Percentiles rank a stretch among this genome's conserved stretches.
Conservation (phyloP, 164 flowering plant genomes). For the Tetrastigma voinierianum region DNA sequence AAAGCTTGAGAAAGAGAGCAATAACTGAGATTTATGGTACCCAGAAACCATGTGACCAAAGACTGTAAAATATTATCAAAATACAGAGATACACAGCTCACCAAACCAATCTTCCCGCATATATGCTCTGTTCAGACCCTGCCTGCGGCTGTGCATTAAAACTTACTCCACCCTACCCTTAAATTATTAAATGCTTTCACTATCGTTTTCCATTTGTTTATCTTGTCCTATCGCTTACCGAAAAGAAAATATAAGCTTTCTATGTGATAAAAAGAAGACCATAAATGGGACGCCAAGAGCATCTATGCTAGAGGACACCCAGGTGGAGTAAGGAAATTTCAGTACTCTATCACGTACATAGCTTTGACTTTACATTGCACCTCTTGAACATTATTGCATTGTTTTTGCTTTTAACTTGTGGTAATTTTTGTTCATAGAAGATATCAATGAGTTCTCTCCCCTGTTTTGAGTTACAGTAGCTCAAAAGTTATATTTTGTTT, state of each 20-base stretch:
- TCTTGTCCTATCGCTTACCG: not conserved
- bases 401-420: too few species aligned
- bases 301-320: constrained; percentile 29
- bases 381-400: constrained; percentile 3
- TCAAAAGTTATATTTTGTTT: too few species aligned
- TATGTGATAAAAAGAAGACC: not conserved
- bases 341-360: not conserved
- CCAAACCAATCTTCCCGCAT: constrained; percentile 24
- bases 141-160: constrained; percentile 7
- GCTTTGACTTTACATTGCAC: constrained; percentile 1
- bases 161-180: not conserved
- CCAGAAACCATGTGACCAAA: constrained; percentile 32
- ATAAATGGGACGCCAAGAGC: constrained; percentile 13
- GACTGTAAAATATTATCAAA: not conserved
- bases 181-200: constrained; percentile 13
- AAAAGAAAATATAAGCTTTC: not conserved
- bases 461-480: too few species aligned
- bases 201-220: not conserved
- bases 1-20: constrained; percentile 9
- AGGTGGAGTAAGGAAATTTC: constrained; percentile 14
- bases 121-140: constrained; percentile 5
- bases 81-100: constrained; percentile 32
- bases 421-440: too few species aligned
- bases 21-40: constrained; percentile 34
- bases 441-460: too few species aligned